Evolutionary conservation across 2,329 filamentous ascomycete species (phyloP), one percentile per base, ranked within the genome.

Genomic region (Aspergillus sp.): DNA sequence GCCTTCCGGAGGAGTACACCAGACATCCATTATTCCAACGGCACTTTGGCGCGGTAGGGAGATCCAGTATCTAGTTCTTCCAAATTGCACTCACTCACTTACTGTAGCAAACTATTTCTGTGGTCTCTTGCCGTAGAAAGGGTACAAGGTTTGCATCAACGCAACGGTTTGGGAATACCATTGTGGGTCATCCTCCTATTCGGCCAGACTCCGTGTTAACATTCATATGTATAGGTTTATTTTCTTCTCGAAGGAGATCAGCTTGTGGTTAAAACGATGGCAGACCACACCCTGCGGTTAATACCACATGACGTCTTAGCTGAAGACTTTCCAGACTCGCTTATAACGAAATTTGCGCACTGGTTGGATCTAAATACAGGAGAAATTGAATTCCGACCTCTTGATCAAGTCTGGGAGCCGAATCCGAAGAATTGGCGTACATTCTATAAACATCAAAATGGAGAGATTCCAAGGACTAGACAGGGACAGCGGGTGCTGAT

Each of bases 291-390:
- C 11, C 47, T 66, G n/a, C 56, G 43, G 30, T 72, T 20, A 57
- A 67, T 58, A 68, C 75, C 53, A 61, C 67, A 12, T 64, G 70
- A 66, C 8, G 47, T 53, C 7, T 60, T 74, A 9, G 11, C 30
- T 13, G 59, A 51, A 22, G 69, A 74, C 38, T 63, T 76, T 49
- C 71, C 71, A 55, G 48, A 58, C 0, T 49, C 59, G 0, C 76
- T 84, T 3, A 59, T 79, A 2, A 41, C 75, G 0, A 58, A 76
- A 0, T 77, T 72, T 53, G 68, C 74, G 0, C 81, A 84, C 55
- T 85, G 82, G 82, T 74, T 80, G 34, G 63, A 78, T 22, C 4
- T 67, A 1, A 43, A 61, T 0, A 64, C 55, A 0, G 60, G 63
- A 1, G 49, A 48, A 11, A 48, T 77, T n/a, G 68, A 74, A 56